These are phyloP conservation scores for Cylindrotheca fusiformis DNA, from an alignment of 108 stramenopile species.

Conservation along the genomic window DNA sequence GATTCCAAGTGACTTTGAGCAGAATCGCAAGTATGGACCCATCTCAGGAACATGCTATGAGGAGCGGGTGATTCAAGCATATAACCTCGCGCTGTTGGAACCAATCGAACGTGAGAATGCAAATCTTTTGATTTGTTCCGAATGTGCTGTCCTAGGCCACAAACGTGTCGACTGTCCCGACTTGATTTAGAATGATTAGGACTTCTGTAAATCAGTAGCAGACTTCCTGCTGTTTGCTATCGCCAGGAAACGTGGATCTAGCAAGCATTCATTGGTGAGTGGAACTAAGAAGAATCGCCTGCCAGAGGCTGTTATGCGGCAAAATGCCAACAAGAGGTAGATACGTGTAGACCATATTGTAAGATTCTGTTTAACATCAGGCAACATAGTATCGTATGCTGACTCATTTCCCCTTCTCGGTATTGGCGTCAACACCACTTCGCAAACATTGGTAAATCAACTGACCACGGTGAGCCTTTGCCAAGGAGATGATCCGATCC, in stretches of 20 bases:
- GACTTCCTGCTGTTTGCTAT: too few species aligned
- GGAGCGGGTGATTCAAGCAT: conserved; percentile 63
- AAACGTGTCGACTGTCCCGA: conserved; percentile 42
- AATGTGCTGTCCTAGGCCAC: conserved; percentile 42
- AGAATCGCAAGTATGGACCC: conserved; percentile 53
- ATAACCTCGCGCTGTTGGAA: conserved; percentile 43
- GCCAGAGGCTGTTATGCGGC: too few species aligned
- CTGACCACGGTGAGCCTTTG: conserved; percentile 27
- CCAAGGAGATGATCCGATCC: conserved; percentile 8
- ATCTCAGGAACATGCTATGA: conserved; percentile 70
- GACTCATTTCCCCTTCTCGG: too few species aligned
- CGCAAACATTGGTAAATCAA: conserved; percentile 22
- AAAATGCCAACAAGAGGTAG: too few species aligned
- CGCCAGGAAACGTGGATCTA: too few species aligned
- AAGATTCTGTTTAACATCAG: too few species aligned
- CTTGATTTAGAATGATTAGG: conserved; percentile 23
- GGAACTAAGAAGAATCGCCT: too few species aligned
- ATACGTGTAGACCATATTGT: too few species aligned
- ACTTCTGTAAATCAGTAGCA: too few species aligned
- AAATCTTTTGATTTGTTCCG: conserved; percentile 32
- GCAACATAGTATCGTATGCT: too few species aligned
- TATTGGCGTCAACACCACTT: too few species aligned
- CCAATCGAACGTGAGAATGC: conserved; percentile 5
- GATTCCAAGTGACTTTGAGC: conserved; percentile 60
- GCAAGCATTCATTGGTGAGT: too few species aligned